Conservation (phyloP, 2,329 filamentous ascomycete genomes). For the Rhexocercosporidium sp. region DNA sequence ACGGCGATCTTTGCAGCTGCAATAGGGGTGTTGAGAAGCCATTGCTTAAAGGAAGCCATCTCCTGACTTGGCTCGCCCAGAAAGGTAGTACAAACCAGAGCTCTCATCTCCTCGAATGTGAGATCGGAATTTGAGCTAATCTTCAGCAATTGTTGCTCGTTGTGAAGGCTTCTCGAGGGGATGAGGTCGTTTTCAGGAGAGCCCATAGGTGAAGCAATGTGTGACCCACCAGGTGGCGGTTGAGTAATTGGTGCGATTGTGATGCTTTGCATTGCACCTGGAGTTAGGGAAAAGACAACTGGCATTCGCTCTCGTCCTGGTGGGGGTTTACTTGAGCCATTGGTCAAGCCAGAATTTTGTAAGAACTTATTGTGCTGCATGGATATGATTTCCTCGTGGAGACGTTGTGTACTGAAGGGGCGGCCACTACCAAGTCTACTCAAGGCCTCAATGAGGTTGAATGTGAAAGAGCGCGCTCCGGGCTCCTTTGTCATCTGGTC, state of each 20-base stretch:
- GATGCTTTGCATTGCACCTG: slow-evolving; percentile 57
- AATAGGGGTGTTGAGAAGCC: slow-evolving; percentile 64
- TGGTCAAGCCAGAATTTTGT: slow-evolving; percentile 51
- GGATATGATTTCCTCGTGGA: slow-evolving; percentile 59
- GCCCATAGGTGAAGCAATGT: slow-evolving; percentile 36
- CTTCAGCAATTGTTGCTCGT: slow-evolving; percentile 35
- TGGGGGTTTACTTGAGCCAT: slow-evolving; percentile 48
- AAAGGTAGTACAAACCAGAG: slow-evolving; percentile 71
- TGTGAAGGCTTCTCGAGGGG: slow-evolving; percentile 27
- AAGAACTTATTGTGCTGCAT: slow-evolving; percentile 46
- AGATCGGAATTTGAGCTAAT: slow-evolving; percentile 50
- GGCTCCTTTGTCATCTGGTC: slow-evolving; percentile 55
- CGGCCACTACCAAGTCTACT: slow-evolving; percentile 56
- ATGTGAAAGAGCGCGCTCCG: slow-evolving; percentile 61
- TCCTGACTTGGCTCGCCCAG: slow-evolving; percentile 68
- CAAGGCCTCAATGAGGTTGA: slow-evolving; percentile 60
- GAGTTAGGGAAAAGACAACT: slow-evolving; percentile 60
- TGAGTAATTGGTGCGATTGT: slow-evolving; percentile 50
- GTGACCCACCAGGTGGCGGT: slow-evolving; percentile 41
- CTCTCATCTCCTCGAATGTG: slow-evolving; percentile 65
- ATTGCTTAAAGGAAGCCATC: slow-evolving; percentile 69
- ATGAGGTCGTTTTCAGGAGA: slow-evolving; percentile 37
- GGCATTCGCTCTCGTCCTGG: slow-evolving; percentile 48
- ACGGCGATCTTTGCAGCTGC: slow-evolving; percentile 64
- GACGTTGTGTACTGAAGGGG: slow-evolving; percentile 60